Conservation (phyloP, 2,329 filamentous ascomycete genomes). For the Colletotrichum acutatum region DNA sequence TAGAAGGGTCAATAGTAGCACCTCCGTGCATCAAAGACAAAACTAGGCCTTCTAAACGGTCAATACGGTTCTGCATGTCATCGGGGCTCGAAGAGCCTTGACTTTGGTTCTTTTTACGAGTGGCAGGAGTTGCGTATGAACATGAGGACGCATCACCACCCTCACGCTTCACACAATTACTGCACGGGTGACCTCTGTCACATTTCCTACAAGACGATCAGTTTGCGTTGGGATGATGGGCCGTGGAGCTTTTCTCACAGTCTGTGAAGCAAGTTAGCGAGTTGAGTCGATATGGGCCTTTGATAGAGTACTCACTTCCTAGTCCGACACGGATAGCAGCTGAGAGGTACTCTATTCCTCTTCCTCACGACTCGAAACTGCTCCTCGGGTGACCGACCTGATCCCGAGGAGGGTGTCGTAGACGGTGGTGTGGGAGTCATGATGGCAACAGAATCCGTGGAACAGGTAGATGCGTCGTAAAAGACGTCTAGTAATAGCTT, state of each 20-base stretch:
- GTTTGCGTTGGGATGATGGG: background rate
- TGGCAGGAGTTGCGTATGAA: slow-evolving; percentile 80
- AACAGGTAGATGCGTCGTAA: background rate
- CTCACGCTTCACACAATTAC: slow-evolving; percentile 94
- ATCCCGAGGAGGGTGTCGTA: slow-evolving; percentile 79
- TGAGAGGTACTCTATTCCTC: slow-evolving; percentile 90
- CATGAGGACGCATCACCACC: slow-evolving; percentile 84
- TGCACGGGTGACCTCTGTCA: slow-evolving; percentile 89
- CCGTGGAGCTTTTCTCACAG: slow-evolving; percentile 42
- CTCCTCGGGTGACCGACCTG: slow-evolving; percentile 80
- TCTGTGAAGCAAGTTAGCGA: slow-evolving; percentile 46
- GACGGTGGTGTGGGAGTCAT: slow-evolving; percentile 85
- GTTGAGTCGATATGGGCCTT: background rate
- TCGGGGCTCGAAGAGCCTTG: slow-evolving; percentile 75
- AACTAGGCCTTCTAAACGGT: slow-evolving; percentile 91
- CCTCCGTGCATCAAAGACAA: slow-evolving; percentile 94
- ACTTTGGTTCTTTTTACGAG: slow-evolving; percentile 79
- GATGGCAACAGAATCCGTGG: slow-evolving; percentile 37
- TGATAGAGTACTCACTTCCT: slow-evolving; percentile 74
- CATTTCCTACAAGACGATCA: slow-evolving; percentile 77
- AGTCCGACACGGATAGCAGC: slow-evolving; percentile 89
- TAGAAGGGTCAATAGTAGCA: slow-evolving; percentile 58
- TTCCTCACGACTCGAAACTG: slow-evolving; percentile 91
- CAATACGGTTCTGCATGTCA: slow-evolving; percentile 99
- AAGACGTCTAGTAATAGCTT: background rate